These are phyloP conservation scores for Ilex aquifolium DNA, from an alignment of 257 asterid species.

Conservation along the genomic window DNA sequence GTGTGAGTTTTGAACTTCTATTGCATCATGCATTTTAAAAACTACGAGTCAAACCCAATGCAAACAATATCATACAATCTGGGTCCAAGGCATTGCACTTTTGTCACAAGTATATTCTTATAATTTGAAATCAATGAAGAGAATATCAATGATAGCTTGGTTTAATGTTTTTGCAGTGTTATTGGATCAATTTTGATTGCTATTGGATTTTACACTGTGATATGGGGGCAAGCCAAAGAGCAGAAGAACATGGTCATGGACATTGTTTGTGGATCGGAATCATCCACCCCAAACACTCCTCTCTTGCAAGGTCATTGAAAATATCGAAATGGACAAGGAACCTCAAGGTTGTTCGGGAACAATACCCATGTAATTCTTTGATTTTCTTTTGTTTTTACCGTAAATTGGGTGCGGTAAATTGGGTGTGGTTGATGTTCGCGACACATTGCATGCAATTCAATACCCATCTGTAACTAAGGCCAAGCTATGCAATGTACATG, in stretches of 20 bases:
- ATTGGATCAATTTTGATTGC: conserved; percentile 16
- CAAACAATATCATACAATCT: too few relatives aligned
- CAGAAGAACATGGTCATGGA: neutral
- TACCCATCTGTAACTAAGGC: too few relatives aligned
- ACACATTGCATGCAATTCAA: too few relatives aligned
- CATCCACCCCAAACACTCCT: neutral
- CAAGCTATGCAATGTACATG: too few relatives aligned
- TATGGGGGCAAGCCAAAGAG: conserved; percentile 26
- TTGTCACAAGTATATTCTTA: neutral
- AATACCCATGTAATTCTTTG: too few relatives aligned
- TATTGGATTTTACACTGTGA: conserved; percentile 24
- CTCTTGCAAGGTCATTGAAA: neutral
- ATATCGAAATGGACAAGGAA: too few relatives aligned
- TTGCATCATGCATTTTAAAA: neutral
- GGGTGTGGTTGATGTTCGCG: too few relatives aligned
- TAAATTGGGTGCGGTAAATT: too few relatives aligned
- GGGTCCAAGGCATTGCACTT: neutral
- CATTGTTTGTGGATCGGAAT: neutral
- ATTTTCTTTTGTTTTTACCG: too few relatives aligned
- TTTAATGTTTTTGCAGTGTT: conserved; percentile 10
- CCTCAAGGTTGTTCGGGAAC: too few relatives aligned
- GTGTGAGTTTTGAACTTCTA: neutral
- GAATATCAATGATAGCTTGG: neutral
- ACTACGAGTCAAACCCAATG: too few relatives aligned
- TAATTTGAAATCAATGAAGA: neutral